Percentiles rank a stretch among this genome's conserved stretches.
These are phyloP conservation scores for Ceratocystis colombiana DNA, from an alignment of 2,329 filamentous ascomycete species.

Conservation along the genomic window DNA sequence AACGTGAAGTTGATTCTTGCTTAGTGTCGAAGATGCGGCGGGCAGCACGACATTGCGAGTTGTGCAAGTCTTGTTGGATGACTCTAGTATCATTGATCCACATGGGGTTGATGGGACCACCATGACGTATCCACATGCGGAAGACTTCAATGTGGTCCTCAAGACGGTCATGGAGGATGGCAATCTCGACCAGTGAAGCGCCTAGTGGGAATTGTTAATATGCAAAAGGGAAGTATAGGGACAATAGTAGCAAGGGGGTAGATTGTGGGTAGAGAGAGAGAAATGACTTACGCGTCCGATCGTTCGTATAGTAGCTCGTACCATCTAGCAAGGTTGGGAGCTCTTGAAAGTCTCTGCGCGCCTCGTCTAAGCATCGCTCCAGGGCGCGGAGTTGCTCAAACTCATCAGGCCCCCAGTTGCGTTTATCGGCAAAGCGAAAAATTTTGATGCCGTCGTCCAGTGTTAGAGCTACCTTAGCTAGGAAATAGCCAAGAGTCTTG, in stretches of 20 bases:
- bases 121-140: constrained; percentile 45
- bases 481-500: constrained; percentile 48
- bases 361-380: constrained; percentile 47
- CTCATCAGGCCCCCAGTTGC: constrained; percentile 49
- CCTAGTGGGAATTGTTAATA: constrained; percentile 31
- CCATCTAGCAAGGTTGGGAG: constrained; percentile 46
- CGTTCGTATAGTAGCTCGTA: constrained; percentile 48
- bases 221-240: background rate
- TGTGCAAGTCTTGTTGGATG: constrained; percentile 44
- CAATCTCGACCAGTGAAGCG: constrained; percentile 45
- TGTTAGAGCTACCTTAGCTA: constrained; percentile 47
- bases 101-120: constrained; percentile 46
- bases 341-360: constrained; percentile 51
- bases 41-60: constrained; percentile 48
- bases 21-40: constrained; percentile 46
- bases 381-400: constrained; percentile 49
- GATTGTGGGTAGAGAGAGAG: background rate
- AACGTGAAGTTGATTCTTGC: constrained; percentile 41
- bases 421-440: constrained; percentile 48
- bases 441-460: constrained; percentile 45
- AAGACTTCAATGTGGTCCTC: constrained; percentile 41
- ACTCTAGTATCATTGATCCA: constrained; percentile 45
- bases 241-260: background rate
- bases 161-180: constrained; percentile 38
- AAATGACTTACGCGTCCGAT: constrained; percentile 30